Evolutionary conservation across 2,329 filamentous ascomycete genomes (phyloP).

Genomic region (Beauveria pseudobassiana): DNA sequence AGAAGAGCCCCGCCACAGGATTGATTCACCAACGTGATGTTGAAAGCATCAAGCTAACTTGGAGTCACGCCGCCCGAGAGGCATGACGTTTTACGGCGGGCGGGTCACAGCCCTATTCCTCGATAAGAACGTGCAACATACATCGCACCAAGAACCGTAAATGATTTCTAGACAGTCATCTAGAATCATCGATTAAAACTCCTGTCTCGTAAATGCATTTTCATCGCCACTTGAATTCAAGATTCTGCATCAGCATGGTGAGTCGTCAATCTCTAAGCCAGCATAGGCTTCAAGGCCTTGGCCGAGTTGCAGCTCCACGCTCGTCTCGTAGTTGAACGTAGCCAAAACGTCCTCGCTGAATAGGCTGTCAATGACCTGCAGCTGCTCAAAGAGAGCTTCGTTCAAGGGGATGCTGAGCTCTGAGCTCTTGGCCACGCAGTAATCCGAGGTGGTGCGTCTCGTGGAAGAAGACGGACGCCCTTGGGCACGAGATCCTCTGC

Average conservation of each 20-base stretch:
- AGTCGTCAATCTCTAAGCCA: too few species aligned
- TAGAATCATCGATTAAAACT: too few species aligned
- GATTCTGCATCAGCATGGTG: too few species aligned
- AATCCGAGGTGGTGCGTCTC: too few species aligned
- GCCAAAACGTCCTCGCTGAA: not conserved
- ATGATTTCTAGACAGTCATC: too few species aligned
- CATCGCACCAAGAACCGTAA: too few species aligned
- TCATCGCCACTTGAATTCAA: too few species aligned
- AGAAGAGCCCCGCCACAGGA: not conserved
- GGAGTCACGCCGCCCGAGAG: slow-evolving; percentile 7
- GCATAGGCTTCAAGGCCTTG: too few species aligned
- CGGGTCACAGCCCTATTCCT: not conserved
- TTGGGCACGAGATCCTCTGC: too few species aligned
- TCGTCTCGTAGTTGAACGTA: not conserved
- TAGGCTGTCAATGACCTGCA: not conserved
- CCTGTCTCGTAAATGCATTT: too few species aligned
- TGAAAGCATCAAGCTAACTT: not conserved
- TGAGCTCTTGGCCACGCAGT: not conserved
- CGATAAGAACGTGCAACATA: not conserved
- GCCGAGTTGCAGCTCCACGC: not conserved
- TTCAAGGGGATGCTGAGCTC: not conserved
- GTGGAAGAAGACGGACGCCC: too few species aligned
- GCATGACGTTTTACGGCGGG: slow-evolving; percentile 7
- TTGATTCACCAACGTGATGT: not conserved
- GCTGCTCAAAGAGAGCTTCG: not conserved